Percentiles rank a stretch among this genome's conserved stretches.
phyloP scores from a whole-genome alignment of 2,329 filamentous ascomycete genomes.

The Ascochyta pisi region DNA sequence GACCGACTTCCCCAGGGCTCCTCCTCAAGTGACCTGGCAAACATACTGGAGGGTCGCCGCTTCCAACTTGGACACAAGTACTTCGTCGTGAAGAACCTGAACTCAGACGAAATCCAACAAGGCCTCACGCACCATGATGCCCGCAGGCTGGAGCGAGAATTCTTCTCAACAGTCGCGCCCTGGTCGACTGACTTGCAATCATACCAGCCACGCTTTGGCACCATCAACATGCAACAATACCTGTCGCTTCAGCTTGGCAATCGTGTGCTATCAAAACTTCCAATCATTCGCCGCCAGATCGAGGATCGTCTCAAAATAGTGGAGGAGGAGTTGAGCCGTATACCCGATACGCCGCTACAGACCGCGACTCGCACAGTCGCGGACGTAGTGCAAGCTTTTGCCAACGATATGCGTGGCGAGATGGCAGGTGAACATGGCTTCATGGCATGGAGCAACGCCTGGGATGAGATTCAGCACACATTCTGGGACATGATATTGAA shows the following conservation, averaged over 20 bases:
- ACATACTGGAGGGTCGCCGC: conserved; percentile 67
- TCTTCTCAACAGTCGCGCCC: conserved; percentile 55
- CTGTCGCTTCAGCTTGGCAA: conserved; percentile 58
- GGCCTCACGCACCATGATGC: conserved; percentile 56
- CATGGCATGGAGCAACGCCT: conserved; percentile 53
- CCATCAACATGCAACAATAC: conserved; percentile 55
- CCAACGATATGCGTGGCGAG: conserved; percentile 59
- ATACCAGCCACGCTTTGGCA: conserved; percentile 60
- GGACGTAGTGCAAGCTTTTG: conserved; percentile 65
- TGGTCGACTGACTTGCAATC: conserved; percentile 55
- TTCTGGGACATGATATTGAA: conserved; percentile 57
- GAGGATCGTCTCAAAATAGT: conserved; percentile 59
- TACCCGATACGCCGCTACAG: conserved; percentile 69
- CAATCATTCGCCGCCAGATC: conserved; percentile 55
- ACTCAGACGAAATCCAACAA: conserved; percentile 57
- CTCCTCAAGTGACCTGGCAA: conserved; percentile 61
- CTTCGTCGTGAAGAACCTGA: conserved; percentile 74
- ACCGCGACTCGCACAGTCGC: conserved; percentile 73
- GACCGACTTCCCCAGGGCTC: conserved; percentile 69
- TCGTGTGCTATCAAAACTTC: conserved; percentile 51
- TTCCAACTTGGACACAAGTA: conserved; percentile 77
- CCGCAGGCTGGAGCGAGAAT: conserved; percentile 56
- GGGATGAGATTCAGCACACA: conserved; percentile 54
- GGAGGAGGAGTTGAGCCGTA: conserved; percentile 59
- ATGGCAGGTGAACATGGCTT: conserved; percentile 58